These are phyloP conservation scores for Choanephora cucurbitarum DNA, from an alignment of 371 early-diverging fungal genomes.

Conservation along the genomic window DNA sequence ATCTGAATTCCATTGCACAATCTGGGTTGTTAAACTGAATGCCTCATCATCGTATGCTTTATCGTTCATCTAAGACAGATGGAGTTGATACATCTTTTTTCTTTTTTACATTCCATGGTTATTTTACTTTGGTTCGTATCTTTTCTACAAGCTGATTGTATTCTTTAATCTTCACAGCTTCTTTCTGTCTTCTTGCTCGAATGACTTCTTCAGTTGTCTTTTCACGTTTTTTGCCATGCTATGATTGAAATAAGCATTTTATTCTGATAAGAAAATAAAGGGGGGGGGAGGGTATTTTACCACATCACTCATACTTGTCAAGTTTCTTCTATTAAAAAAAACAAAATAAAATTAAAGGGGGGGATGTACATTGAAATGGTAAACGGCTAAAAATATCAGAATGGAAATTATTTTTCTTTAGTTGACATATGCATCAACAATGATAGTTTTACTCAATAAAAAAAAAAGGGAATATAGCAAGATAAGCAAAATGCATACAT, in stretches of 20 bases:
- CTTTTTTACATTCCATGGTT: no score
- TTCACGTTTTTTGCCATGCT: constrained; percentile 57
- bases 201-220: constrained; percentile 41
- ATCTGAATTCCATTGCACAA: constrained; percentile 85
- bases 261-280: no score
- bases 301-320: constrained; percentile 29
- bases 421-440: no score
- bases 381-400: not conserved
- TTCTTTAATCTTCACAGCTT: constrained; percentile 52
- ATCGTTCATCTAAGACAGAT: constrained; percentile 24
- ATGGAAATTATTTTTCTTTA: not conserved
- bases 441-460: no score
- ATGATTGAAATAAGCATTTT: not conserved
- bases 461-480: no score
- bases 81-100: no score
- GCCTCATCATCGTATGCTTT: constrained; percentile 52
- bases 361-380: not conserved
- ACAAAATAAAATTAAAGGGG: no score
- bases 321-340: not conserved
- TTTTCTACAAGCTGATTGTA: constrained; percentile 46
- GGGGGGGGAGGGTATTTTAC: constrained; percentile 21
- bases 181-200: constrained; percentile 38
- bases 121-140: constrained; percentile 33
- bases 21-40: constrained; percentile 64
- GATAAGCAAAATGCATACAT: no score